Conservation (phyloP, 345 rosid genomes). For the Citrus reticulata region DNA sequence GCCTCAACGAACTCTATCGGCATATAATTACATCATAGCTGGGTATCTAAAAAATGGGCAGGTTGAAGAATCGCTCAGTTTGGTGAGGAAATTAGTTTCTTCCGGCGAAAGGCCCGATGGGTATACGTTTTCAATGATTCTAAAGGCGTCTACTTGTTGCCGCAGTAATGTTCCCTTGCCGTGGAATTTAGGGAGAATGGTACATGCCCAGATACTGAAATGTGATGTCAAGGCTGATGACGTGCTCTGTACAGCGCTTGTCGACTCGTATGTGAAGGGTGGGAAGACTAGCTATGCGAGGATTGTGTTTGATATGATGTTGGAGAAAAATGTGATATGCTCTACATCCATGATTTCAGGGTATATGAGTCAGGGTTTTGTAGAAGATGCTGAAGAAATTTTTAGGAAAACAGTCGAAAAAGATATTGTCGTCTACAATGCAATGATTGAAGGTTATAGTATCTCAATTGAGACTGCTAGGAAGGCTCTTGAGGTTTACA, state of each 20-base stretch:
- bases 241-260: slow-evolving; percentile 68
- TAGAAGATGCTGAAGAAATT: slow-evolving; percentile 63
- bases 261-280: slow-evolving; percentile 74
- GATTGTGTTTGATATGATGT: slow-evolving; percentile 67
- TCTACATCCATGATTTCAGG: slow-evolving; percentile 94
- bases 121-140: slow-evolving; percentile 73
- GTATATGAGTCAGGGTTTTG: slow-evolving; percentile 60
- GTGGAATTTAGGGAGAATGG: slow-evolving; percentile 38
- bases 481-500: slow-evolving; percentile 52
- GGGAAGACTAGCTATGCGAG: slow-evolving; percentile 59
- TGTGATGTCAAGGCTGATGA: slow-evolving; percentile 56
- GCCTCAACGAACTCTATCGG: slow-evolving; percentile 62
- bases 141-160: slow-evolving; percentile 60
- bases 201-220: slow-evolving; percentile 61
- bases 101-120: slow-evolving; percentile 69
- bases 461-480: slow-evolving; percentile 46
- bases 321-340: slow-evolving; percentile 58
- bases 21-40: slow-evolving; percentile 72
- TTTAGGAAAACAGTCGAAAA: slow-evolving; percentile 47
- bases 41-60: slow-evolving; percentile 61
- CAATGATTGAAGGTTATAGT: slow-evolving; percentile 94
- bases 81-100: slow-evolving; percentile 44
- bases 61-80: slow-evolving; percentile 29
- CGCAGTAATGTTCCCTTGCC: slow-evolving; percentile 22
- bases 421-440: slow-evolving; percentile 83